A percentile compares a stretch with the other conserved stretches of the same genome.
Conservation (phyloP, 306 rosid species). For the Vigna hirtella region DNA sequence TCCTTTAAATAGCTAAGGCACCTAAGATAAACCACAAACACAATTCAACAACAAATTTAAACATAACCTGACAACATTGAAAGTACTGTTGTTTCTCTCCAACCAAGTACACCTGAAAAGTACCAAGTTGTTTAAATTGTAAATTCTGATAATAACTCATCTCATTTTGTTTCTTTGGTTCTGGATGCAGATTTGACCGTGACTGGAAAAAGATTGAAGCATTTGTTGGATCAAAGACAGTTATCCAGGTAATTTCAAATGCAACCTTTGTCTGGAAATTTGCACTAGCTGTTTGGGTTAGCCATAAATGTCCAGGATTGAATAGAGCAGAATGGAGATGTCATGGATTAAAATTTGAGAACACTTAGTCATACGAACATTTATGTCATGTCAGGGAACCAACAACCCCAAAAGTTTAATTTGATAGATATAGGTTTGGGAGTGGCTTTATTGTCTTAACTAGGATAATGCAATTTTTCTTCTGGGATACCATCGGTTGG, state of each 20-base stretch:
- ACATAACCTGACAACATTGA: not conserved
- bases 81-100: not conserved
- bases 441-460: not conserved
- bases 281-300: not conserved
- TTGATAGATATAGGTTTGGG: not conserved
- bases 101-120: not conserved
- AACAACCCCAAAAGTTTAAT: not conserved
- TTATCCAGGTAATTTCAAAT: conserved; percentile 76
- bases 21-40: conserved; percentile 5
- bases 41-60: not conserved
- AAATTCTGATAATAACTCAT: conserved; percentile 10
- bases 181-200: conserved; percentile 81
- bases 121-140: not conserved
- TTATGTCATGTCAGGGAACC: not conserved
- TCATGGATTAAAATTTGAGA: not conserved
- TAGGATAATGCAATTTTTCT: conserved; percentile 8
- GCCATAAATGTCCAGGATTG: not conserved
- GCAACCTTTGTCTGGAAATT: not conserved
- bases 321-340: not conserved
- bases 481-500: conserved; percentile 6
- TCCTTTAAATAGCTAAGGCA: conserved; percentile 1
- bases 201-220: conserved; percentile 99
- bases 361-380: not conserved
- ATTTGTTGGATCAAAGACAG: conserved; percentile 92
- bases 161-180: conserved; percentile 33